These are phyloP conservation scores for Protomyces arabidopsidicola DNA, from an alignment of 1,139 yeast genomes.

Conservation along the genomic window DNA sequence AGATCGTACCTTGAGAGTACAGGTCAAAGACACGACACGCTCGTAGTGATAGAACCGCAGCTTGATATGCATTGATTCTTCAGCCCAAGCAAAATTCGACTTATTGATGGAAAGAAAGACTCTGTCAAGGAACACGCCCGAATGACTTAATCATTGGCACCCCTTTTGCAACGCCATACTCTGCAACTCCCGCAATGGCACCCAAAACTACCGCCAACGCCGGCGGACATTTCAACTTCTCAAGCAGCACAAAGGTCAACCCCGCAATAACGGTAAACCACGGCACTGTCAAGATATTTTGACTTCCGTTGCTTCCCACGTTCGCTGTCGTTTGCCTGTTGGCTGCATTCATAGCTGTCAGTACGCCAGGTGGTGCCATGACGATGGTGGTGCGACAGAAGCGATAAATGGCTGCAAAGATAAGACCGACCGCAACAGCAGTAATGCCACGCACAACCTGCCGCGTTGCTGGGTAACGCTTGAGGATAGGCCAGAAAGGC, in stretches of 20 bases:
- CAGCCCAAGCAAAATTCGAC: too few relatives aligned
- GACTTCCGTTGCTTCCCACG: not conserved
- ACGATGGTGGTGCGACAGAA: conserved; percentile 30
- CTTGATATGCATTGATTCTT: too few relatives aligned
- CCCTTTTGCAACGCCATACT: conserved; percentile 27
- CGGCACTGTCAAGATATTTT: conserved; percentile 4
- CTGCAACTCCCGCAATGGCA: conserved; percentile 29
- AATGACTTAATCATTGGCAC: not conserved
- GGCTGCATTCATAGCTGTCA: conserved; percentile 20
- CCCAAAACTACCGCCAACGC: conserved; percentile 29
- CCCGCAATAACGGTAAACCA: conserved; percentile 31
- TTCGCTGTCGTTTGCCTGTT: conserved; percentile 21
- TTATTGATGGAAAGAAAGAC: too few relatives aligned
- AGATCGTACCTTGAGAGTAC: too few relatives aligned
- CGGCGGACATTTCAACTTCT: conserved; percentile 27
- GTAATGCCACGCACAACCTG: conserved; percentile 30
- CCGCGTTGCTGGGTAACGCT: conserved; percentile 16
- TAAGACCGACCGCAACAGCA: conserved; percentile 30
- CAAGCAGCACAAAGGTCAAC: conserved; percentile 29
- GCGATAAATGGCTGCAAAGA: conserved; percentile 32
- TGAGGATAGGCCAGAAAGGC: conserved; percentile 29
- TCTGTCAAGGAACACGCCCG: not conserved
- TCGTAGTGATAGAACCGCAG: too few relatives aligned
- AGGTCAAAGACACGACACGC: too few relatives aligned
- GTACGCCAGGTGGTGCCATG: not conserved